Evolutionary conservation across 768 basidiomycete species (phyloP), one percentile per base, ranked within the genome.

Genomic region (Mrakia frigida): DNA sequence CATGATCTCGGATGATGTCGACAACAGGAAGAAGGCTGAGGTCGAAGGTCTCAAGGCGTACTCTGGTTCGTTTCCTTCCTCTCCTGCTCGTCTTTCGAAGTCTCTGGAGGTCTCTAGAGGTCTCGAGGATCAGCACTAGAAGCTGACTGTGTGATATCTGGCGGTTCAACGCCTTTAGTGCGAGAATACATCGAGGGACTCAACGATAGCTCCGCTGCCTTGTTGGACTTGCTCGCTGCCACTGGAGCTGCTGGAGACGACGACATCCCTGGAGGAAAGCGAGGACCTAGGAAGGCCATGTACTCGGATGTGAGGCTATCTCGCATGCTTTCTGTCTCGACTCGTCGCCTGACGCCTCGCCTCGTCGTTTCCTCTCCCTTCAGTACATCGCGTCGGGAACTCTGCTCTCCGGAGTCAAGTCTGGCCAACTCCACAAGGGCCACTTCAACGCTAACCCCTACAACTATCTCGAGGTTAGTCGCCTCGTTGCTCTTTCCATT

Each of bases 381-480:
- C 74, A 98, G 93, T 95, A 98, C 82, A 85, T 97, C 23, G 86
- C 94, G 0, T 86, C 87, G 13, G 86, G 89, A 0, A 89, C 88
- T 0, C 83, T 98, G 13, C 81, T 89, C 53, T 92, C 94, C 14
- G 95, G 94, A 1, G 86, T 98, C 75, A 95, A 94, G 82, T 87
- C 88, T 5, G 93, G 92, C 2, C 85, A 90, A 59, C 87, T 95
- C 5, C 88, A 93, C 81, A 93, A 98, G 84, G 97, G 97, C 0
- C 90, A 95, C 82, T 99, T 96, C 85, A 94, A 92, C 81, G 93
- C 94, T 3, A 97, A 92, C 80, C 90, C 90, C 79, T 99, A 94
- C 84, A 98, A 99, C 82, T 98, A 95, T 80, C 86, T 98, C 21
- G 96, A 98, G 87, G 92, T 90, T 61, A 72, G 86, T 82, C 39